Evolutionary conservation across 2,329 filamentous ascomycete genomes (phyloP), one percentile per base, ranked within the genome.

Genomic region (Davidsoniella eucalypti): DNA sequence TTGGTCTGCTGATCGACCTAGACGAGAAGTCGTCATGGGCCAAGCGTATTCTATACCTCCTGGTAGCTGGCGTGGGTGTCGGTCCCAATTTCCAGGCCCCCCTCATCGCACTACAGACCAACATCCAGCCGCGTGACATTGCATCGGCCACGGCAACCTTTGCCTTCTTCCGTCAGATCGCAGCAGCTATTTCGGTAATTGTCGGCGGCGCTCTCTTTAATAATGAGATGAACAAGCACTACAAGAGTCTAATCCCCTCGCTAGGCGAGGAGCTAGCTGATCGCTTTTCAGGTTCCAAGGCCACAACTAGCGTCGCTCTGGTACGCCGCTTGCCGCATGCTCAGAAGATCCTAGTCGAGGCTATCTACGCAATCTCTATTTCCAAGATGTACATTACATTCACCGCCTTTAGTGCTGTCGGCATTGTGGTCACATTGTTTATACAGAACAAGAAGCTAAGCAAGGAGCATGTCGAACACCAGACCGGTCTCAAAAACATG

Each of bases 181-280:
- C 78, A 8, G 84, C 78, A 0, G 73, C 78, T 2, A 73, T 80
- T 17, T 79, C 78, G 0, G 73, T 87, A 48, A 82, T 86, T 1
- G 69, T 87, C 38, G 84, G 84, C 21, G 78, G 82, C n/a, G 82
- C 86, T 43, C 73, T 88, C 37, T 87, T 88, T 65, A 80, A 86
- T 63, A 87, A 88, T 60, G 67, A 73, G 53, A 84, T 87, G 78
- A 65, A 76, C 55, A 68, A 67, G 44, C 73, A 77, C 56, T 67
- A 70, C 25, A 58, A 64, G 3, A 58, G 59, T 7, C 69, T 84
- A 26, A 62, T 65, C 18, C 57, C 64, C 26, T 62, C 71, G 3
- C 68, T 84, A 0, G 73, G 73, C 0, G 64, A 64, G 0, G 59
- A 72, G 2, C 64, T 71, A 1, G 76, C 76, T 0, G 56, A 61